Evolutionary conservation across 441 rosid genomes (phyloP), one percentile per base, ranked within the genome.

Genomic region (Theobroma grandiflorum): DNA sequence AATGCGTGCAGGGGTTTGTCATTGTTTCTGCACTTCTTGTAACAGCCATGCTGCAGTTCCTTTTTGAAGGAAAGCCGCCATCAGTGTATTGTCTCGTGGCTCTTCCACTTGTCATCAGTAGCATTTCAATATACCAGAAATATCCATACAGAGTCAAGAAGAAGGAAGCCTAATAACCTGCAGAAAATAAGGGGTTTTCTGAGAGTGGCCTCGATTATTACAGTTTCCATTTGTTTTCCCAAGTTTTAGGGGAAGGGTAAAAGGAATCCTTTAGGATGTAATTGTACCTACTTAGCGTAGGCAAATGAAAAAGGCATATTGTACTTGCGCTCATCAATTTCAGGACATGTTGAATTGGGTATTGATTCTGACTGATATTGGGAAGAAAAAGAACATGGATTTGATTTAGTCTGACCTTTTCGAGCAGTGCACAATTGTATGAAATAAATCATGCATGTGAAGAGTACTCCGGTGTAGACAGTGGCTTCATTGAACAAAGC

Each of bases 21-120:
- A 95, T 93, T 82, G 99, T 97, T 52, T 97, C 95, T 1, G 98
- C 99, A n/a, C 95, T 97, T 57, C 92, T 97, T 1, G 99, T 95
- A 50, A 97, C 99, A 0, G 98, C 99, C 22, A 47, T 97, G 82
- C 87, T 97, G 72, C 99, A 94, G 85, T 97, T 97, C 84, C 85
- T 93, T 67, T 93, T 94, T 33, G 99, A 97, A 90, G 99, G 98
- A 67, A 91, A 92, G 80, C 94, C 99, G 0, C 99, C 99, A 11
- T 91, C 99, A 11, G 52, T 79, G 38, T 93, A 89, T 75, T 95
- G 97, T 72, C 88, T 95, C 0, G 81, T 91, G 72, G 94, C 99
- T 75, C 92, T 97, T 72, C 99, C 99, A 14, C 92, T 97, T 0
- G 99, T 97, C 53, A 75, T 91, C 58, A 77, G 91, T 78, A 97